Percentiles rank a stretch among this genome's conserved stretches.
Conservation (phyloP, 306 rosid genomes). For the Purshia tridentata region DNA sequence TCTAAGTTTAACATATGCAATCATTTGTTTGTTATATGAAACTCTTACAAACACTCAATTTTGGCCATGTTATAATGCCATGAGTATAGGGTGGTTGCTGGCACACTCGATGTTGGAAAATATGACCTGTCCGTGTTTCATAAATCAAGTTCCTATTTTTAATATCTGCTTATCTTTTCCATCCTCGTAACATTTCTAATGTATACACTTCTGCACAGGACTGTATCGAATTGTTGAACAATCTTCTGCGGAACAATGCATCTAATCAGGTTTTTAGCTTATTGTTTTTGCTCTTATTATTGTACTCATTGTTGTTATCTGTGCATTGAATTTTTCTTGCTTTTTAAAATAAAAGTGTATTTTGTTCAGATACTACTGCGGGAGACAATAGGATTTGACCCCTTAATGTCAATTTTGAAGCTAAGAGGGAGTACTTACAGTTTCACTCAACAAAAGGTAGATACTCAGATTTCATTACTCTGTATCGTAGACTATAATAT, state of each 20-base stretch:
- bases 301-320: neutral
- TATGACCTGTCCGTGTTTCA: neutral
- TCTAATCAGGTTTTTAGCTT: constrained; percentile 80
- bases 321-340: constrained; percentile 20
- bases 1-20: neutral
- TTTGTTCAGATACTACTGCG: constrained; percentile 69
- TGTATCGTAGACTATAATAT: constrained; percentile 7
- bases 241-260: constrained; percentile 64
- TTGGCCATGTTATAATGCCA: neutral
- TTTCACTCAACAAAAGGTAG: constrained; percentile 96
- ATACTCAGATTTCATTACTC: constrained; percentile 37
- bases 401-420: constrained; percentile 72
- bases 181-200: constrained; percentile 22
- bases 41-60: neutral
- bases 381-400: constrained; percentile 87
- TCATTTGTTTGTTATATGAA: neutral
- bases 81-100: neutral
- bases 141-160: neutral
- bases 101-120: neutral
- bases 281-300: constrained; percentile 5
- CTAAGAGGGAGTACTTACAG: constrained; percentile 66
- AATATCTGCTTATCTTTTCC: neutral
- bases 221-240: constrained; percentile 85
- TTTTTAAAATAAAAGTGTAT: constrained; percentile 17
- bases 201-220: constrained; percentile 54